phyloP scores from a whole-genome alignment of 164 flowering plant species.

The Euptelea pleiosperma region DNA sequence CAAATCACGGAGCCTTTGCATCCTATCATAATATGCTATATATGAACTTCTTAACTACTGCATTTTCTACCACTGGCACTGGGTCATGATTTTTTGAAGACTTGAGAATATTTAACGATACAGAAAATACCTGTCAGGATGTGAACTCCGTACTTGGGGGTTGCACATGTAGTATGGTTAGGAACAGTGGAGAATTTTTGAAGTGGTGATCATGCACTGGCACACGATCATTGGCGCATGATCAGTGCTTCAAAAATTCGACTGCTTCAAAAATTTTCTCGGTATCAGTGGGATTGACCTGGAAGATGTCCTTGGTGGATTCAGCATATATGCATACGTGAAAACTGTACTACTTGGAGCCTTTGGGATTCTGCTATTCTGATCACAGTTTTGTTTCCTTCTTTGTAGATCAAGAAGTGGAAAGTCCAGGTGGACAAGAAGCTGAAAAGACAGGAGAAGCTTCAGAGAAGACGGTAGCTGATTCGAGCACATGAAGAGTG shows the following conservation, averaged over 20 bases:
- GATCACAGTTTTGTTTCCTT: background rate
- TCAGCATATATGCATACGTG: background rate
- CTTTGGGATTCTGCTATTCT: no score
- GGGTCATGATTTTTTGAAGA: background rate
- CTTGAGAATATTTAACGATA: background rate
- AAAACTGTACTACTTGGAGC: no score
- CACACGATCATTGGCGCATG: no score
- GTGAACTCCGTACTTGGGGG: no score
- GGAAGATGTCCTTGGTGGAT: background rate
- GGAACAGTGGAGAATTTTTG: no score
- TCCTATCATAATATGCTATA: background rate
- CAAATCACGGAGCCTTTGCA: background rate
- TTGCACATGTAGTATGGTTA: no score
- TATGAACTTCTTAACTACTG: background rate
- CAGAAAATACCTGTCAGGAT: background rate
- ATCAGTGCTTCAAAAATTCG: no score
- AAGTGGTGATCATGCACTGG: no score
- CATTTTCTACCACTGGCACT: background rate
- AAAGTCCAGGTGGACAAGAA: conserved; percentile 31
- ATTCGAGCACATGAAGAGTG: conserved; percentile 15
- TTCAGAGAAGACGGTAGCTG: conserved; percentile 33
- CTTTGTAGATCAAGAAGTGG: conserved; percentile 33
- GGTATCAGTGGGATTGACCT: background rate
- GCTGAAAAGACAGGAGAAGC: conserved; percentile 24
- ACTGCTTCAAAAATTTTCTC: no score